Evolutionary conservation across 192 early-diverging fungal genomes (phyloP), one percentile per base, ranked within the genome.

Genomic region (Coemansia sp.): DNA sequence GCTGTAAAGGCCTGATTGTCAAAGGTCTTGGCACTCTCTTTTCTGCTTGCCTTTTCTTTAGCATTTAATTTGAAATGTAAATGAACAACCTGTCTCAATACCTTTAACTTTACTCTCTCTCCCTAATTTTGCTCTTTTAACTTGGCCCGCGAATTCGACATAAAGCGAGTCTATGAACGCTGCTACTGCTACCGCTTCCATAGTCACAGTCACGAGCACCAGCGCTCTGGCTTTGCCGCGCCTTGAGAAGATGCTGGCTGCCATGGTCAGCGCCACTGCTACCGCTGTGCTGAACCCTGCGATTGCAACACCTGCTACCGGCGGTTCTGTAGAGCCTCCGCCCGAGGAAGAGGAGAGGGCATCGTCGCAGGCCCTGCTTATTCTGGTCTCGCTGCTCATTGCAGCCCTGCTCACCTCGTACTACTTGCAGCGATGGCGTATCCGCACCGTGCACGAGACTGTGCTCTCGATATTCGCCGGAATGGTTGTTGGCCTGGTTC

Each of bases 391-490:
- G 42, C 83, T 98, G 25, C 87, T 97, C 32, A 91, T 94, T 42
- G 86, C 89, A 8, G 93, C 94, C 23, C 86, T 99, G 58, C 88
- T 93, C 72, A 92, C 91, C 0, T 92, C 92, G 59, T 97, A 99
- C 85, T 91, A 91, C 65, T 85, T 99, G 31, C 93, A 97, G 82
- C 83, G 89, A 19, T 88, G 90, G 75, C 84, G 89, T 67, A 95
- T 99, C 66, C 90, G 93, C 37, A 90, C 91, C 17, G 89, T 97
- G 70, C 97, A 99, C 77, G 97, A 99, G 66, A 95, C 95, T 4
- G 94, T 97, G 41, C 89, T 96, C 32, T 95, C 95, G n/a, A 92
- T 97, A 60, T 86, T 95, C 66, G 90, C 95, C 7, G 94, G 94
- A 76, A 86, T 85, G 76, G 76, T 42, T 2, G 82, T 84, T 1